Base-by-base conservation (phyloP, 2,329 filamentous ascomycete species). In the Ophiostoma himal-ulmi region DNA sequence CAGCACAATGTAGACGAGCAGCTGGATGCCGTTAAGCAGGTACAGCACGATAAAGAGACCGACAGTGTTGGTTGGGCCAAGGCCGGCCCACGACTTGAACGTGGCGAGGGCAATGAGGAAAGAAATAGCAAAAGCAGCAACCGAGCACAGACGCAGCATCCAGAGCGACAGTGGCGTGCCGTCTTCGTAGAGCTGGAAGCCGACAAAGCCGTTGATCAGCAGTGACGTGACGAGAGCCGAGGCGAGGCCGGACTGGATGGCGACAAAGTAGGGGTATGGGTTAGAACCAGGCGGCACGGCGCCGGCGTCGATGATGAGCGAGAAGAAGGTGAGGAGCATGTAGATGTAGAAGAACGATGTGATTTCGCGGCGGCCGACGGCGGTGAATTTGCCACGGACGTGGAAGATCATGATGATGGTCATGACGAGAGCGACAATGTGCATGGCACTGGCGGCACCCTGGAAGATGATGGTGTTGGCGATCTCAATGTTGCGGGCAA, bases 391-490 rank as follows among this genome's bases (percentile, higher is more conserved):
- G 76, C 92, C 94, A 76, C 95, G 88, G 73, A 99, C 92, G 80
- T 99, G 95, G 74, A 99, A 85, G 73, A 99, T 93, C 95, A 99
- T 99, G 77, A 97, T 90, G 10, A 94, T 91, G 4, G 93, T 96
- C 94, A 99, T 97, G 75, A 89, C 83, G 72, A 99, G 83, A 17
- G 94, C 92, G 71, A 91, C 83, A 75, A 99, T 98, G 80, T 99
- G 95, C 82, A 95, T 92, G 77, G 94, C 93, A 73, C 92, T 92
- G 30, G 93, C 89, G 37, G 94, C 95, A 77, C 90, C 92, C 81
- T 98, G 89, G 79, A 99, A 99, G 77, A 99, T 99, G 82, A 98
- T 94, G 57, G 95, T 99, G 82, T 99, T 99, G 75, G 94, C 95
- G 75, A 98, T 81, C 81, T 97, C 94, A 80, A 99, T 94, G 77